Percentiles rank a stretch among this genome's conserved stretches.
Conservation (phyloP, 169 alveolate genomes). For the Theileria sp. region DNA sequence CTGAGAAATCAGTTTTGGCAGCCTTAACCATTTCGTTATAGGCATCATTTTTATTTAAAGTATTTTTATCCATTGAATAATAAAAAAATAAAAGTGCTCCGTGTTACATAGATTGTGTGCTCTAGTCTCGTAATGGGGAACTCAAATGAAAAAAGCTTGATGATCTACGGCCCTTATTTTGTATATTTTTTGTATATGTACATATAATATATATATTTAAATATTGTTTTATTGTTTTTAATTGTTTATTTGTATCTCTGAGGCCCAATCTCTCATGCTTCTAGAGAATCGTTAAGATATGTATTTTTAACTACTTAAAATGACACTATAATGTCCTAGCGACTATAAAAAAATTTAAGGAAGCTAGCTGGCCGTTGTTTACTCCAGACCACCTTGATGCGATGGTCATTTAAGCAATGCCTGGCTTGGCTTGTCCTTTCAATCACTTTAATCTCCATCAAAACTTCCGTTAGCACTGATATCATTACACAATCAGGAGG, state of each 20-base stretch:
- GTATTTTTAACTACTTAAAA: background rate
- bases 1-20: slow-evolving; percentile 86
- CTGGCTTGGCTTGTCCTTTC: slow-evolving; percentile 20
- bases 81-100: background rate
- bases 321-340: background rate
- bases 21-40: slow-evolving; percentile 86
- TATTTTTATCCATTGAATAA: slow-evolving; percentile 50
- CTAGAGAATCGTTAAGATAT: background rate
- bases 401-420: slow-evolving; percentile 9
- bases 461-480: slow-evolving; percentile 1
- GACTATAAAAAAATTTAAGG: background rate
- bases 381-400: background rate
- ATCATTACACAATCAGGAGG: background rate
- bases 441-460: background rate
- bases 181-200: background rate
- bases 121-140: background rate
- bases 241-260: background rate
- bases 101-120: slow-evolving; percentile 7
- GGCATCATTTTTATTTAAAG: slow-evolving; percentile 72
- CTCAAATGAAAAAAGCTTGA: background rate
- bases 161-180: background rate
- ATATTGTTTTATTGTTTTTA: background rate
- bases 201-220: slow-evolving; percentile 1
- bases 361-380: slow-evolving; percentile 19
- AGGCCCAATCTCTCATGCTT: slow-evolving; percentile 2